Evolutionary conservation across 257 asterid genomes (phyloP), one percentile per base, ranked within the genome.

Genomic region (Lycium ferocissimum): DNA sequence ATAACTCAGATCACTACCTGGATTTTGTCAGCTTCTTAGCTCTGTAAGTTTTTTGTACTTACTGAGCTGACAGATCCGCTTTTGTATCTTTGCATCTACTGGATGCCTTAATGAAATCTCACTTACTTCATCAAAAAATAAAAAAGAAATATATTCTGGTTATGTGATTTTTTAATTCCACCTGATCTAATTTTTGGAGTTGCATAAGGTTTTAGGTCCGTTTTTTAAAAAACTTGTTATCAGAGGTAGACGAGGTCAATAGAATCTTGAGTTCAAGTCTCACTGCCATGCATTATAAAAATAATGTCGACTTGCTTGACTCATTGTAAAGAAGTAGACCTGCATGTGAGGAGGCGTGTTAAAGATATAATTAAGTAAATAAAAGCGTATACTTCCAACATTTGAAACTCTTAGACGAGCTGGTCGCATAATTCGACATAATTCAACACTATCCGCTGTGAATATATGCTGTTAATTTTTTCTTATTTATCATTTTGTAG

Each of bases 401-500:
- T 49, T 13, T 75, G 51, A 12, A 49, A 12, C 81, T 22, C 49
- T 49, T 49, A 12, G 62, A 75, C 40, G 17, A 75, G 43, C 7
- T 49, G 22, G 11, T 75, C 45, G 1, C 35, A 47, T 71, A 43
- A 71, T 17, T 71, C 0, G 0, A 51, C 14, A 75, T 6, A 13
- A 75, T 49, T 4, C 43, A 75, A 75, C 43, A 75, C 61, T 45
- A 47, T 0, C 14, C 1, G 15, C 80, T 73, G 18, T 45, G 43
- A 75, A 49, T 75, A 20, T 49, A 12, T 75, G 40, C 57, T 20
- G 40, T 75, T 75, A 75, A 20, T 20, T 73, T 73, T 20, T 73
- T 73, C 37, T 43, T 9, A 72, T 72, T 9, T 72, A 72, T 43
- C 57, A 72, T 43, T n/a, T 72, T 47, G 40, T 73, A n/a, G 53